Base-by-base conservation (phyloP, 1,139 yeast genomes). In the Sporopachydermia cereana region DNA sequence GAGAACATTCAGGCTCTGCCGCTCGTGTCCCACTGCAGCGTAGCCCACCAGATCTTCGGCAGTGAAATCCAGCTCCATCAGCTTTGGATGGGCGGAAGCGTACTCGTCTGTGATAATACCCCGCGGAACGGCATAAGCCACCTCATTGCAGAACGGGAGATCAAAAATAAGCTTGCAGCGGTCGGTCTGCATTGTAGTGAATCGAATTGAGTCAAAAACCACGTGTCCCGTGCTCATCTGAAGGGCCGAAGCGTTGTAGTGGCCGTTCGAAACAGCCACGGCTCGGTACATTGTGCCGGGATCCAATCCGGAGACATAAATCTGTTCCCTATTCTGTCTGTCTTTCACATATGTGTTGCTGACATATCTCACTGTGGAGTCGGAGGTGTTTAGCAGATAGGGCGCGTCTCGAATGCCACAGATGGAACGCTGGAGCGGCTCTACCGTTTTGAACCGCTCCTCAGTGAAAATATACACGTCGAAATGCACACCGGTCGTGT, bases 121-220 rank as follows among this genome's bases (percentile, higher is more conserved):
- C 2, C 81, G 76, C 0, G 97, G 98, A 0, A 85, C 96, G 1
- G 95, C 74, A 61, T 88, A 91, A 0, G 96, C 94, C 30, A 89
- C 93, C 44, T 77, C 76, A 30, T 70, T 62, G 61, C 98, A 91
- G 57, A 89, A 86, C 1, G 75, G 79, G 46, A 91, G 65, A 49
- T 77, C 83, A 59, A 75, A 85, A 22, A 88, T 74, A 45, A 89
- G 64, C 49, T 82, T 77, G 59, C 98, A 91, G 1, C 84, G 73
- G 24, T 67, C 64, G 2, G 64, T 59, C 3, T 62, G 62, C 57
- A 78, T 69, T 2, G 96, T 84, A 22, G 71, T 69, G 55, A 89
- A 84, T 44, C 64, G 62, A 48, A 82, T 74, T 14, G 72, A 74
- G 22, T 68, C 63, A 55, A 77, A 85, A 0, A 84, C 70, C 1